These are phyloP conservation scores for Pseudonitzschia multiseries DNA, from an alignment of 108 stramenopile genomes.

Conservation along the genomic window DNA sequence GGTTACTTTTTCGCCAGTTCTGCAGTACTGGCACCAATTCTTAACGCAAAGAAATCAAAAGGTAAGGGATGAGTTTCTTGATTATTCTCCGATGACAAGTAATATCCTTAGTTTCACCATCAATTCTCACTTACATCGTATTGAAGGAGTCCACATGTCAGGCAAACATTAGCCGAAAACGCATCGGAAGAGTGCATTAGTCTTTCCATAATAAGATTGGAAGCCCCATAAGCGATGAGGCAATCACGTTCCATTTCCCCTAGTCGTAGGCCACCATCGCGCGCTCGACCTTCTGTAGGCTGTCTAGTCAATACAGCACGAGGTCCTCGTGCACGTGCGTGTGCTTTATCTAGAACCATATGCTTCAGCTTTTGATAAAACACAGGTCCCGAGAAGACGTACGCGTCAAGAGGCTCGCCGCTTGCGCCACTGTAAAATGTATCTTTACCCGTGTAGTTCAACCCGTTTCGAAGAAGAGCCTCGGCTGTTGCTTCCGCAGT, in stretches of 20 bases:
- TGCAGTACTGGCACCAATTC: slow-evolving; percentile 97
- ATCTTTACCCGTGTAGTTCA: slow-evolving; percentile 98
- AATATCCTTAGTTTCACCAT: not conserved
- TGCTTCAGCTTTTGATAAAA: slow-evolving; percentile 99
- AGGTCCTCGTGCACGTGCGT: slow-evolving; percentile 97
- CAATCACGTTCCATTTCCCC: slow-evolving; percentile 99
- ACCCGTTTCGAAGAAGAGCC: slow-evolving; percentile 91
- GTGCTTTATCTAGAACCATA: slow-evolving; percentile 99
- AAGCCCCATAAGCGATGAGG: slow-evolving; percentile 99
- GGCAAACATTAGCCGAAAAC: slow-evolving; percentile 96
- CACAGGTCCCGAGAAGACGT: slow-evolving; percentile 97
- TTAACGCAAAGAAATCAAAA: not conserved
- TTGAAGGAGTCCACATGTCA: slow-evolving; percentile 92
- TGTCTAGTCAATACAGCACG: slow-evolving; percentile 98
- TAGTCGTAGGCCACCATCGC: slow-evolving; percentile 98
- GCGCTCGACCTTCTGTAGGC: slow-evolving; percentile 98
- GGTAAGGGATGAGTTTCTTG: not conserved
- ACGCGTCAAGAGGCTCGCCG: slow-evolving; percentile 93
- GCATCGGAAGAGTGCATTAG: slow-evolving; percentile 99
- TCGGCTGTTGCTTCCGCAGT: slow-evolving; percentile 81
- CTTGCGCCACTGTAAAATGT: slow-evolving; percentile 92
- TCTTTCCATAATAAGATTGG: slow-evolving; percentile 98
- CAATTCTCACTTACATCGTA: slow-evolving; percentile 45
- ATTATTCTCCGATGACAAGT: not conserved
- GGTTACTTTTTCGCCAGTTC: slow-evolving; percentile 89